Conservation (phyloP, 305 asterid genomes). For the Fraxinus platypoda region DNA sequence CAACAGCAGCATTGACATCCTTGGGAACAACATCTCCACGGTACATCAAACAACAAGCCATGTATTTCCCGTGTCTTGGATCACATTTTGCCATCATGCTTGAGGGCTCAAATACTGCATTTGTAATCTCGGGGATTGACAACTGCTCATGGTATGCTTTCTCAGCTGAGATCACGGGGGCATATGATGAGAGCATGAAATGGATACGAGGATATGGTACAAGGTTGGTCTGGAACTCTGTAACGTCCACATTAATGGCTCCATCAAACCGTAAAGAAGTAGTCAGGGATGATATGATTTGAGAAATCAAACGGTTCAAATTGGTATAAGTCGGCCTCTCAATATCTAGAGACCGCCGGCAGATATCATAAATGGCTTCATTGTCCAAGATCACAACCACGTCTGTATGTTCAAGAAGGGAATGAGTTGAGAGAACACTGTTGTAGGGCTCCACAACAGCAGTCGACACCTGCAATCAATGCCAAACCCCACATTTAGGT, state of each 20-base stretch:
- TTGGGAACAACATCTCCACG: conserved; percentile 58
- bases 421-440: conserved; percentile 65
- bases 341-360: conserved; percentile 58
- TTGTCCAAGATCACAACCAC: conserved; percentile 57
- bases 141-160: conserved; percentile 59
- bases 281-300: conserved; percentile 58
- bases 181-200: conserved; percentile 52
- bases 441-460: conserved; percentile 75
- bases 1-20: conserved; percentile 60
- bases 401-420: conserved; percentile 65
- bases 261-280: conserved; percentile 67
- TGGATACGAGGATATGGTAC: conserved; percentile 58
- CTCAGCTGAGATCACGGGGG: conserved; percentile 54
- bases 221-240: conserved; percentile 49
- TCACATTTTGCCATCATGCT: conserved; percentile 62
- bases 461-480: conserved; percentile 54
- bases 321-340: conserved; percentile 70
- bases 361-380: conserved; percentile 66
- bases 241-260: conserved; percentile 55
- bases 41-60: conserved; percentile 60
- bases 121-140: conserved; percentile 54
- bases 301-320: conserved; percentile 60
- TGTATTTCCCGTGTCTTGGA: conserved; percentile 56
- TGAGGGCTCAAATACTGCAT: conserved; percentile 51
- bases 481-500: neutral